Percentiles rank a stretch among this genome's conserved stretches.
These are phyloP conservation scores for Bimuria novae-zelandiae DNA, from an alignment of 2,329 filamentous ascomycete species.

Conservation along the genomic window DNA sequence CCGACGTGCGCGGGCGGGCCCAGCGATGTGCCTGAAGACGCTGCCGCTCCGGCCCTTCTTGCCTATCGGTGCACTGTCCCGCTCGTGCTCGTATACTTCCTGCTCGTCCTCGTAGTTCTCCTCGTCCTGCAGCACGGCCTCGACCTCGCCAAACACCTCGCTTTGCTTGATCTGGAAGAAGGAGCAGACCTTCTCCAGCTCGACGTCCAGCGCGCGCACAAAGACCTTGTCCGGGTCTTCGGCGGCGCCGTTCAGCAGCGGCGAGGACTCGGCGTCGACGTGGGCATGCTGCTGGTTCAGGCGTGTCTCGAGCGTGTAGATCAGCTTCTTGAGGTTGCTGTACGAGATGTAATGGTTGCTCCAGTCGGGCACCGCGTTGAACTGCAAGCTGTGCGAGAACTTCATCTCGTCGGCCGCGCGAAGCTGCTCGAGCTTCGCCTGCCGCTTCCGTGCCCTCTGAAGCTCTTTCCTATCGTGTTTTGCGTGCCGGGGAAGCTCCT, in stretches of 20 bases:
- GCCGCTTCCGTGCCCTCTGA: constrained; percentile 52
- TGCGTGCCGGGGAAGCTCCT: constrained; percentile 24
- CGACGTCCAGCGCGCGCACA: constrained; percentile 77
- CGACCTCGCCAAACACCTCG: constrained; percentile 82
- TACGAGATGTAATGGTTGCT: constrained; percentile 97
- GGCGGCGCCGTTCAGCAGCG: constrained; percentile 70
- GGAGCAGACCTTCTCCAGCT: constrained; percentile 90
- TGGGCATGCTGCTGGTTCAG: constrained; percentile 64
- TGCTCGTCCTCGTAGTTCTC: constrained; percentile 67
- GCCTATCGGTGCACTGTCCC: constrained; percentile 44
- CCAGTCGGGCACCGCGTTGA: constrained; percentile 99
- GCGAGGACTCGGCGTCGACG: constrained; percentile 79
- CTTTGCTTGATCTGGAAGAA: constrained; percentile 91
- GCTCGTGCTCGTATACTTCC: constrained; percentile 41
- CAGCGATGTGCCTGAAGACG: constrained; percentile 56
- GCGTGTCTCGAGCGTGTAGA: constrained; percentile 92
- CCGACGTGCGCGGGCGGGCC: constrained; percentile 51
- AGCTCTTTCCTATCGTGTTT: constrained; percentile 17
- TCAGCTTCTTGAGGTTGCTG: constrained; percentile 99
- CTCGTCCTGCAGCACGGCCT: constrained; percentile 75
- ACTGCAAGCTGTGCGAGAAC: constrained; percentile 99
- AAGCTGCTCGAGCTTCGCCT: constrained; percentile 70
- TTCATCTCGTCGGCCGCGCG: constrained; percentile 89
- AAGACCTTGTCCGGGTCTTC: constrained; percentile 82
- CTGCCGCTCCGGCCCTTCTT: constrained; percentile 53